Evolutionary conservation across 805 yeast genomes (phyloP).

Genomic region (Starmerella geochares): DNA sequence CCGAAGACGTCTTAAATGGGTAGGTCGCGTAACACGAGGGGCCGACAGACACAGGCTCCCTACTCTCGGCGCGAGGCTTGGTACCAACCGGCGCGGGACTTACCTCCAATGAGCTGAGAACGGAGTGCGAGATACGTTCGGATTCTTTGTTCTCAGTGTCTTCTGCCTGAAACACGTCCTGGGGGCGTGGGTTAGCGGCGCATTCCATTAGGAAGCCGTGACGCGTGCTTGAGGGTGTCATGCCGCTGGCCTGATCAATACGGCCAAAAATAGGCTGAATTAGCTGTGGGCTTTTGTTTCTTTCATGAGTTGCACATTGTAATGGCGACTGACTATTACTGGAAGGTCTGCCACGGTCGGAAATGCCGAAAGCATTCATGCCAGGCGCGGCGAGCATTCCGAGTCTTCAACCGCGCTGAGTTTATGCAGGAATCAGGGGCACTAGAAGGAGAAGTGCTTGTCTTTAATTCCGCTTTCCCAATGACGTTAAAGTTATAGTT

Average conservation of each 20-base stretch:
- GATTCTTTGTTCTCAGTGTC: not conserved
- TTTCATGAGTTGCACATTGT: not conserved
- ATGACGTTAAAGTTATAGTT: not conserved
- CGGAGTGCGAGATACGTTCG: not conserved
- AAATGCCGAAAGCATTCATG: not conserved
- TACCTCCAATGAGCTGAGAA: not conserved
- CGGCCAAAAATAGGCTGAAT: not conserved
- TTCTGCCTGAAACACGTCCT: not conserved
- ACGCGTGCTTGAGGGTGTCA: not conserved
- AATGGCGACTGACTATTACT: not conserved
- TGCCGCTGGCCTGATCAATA: not conserved
- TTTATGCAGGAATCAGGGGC: not conserved
- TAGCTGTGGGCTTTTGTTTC: too few relatives aligned
- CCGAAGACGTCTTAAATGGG: not conserved
- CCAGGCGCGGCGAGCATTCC: not conserved
- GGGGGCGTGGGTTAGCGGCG: not conserved
- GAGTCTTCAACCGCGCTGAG: not conserved
- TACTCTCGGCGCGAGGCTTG: too few relatives aligned
- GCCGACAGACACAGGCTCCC: not conserved
- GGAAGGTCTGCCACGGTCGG: not conserved
- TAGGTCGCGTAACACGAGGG: not conserved
- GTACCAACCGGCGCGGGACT: not conserved
- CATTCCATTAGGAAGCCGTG: conserved; percentile 5
- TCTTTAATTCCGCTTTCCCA: not conserved
- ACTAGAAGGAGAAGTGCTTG: too few relatives aligned